A percentile compares a stretch with the other conserved stretches of the same genome.
These are phyloP conservation scores for Hydnomerulius pinastri DNA, from an alignment of 768 basidiomycete genomes.

Conservation along the genomic window DNA sequence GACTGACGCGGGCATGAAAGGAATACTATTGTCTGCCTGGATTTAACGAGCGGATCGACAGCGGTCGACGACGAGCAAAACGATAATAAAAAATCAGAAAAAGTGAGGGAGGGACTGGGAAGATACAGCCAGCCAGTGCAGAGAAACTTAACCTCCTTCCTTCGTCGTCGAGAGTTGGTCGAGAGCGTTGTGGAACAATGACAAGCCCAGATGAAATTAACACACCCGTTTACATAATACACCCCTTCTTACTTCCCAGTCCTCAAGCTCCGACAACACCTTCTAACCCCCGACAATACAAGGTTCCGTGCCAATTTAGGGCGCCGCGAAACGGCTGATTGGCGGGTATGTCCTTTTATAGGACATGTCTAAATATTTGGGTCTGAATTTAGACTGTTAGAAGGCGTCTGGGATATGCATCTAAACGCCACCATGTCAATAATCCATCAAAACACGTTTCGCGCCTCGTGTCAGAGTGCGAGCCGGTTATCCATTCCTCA, in stretches of 20 bases:
- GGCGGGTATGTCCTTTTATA: neutral
- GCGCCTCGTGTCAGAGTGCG: too few relatives aligned
- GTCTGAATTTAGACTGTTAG: too few relatives aligned
- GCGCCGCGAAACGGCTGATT: neutral
- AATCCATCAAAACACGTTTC: too few relatives aligned
- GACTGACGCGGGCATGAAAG: slow-evolving; percentile 45
- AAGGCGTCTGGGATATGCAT: neutral
- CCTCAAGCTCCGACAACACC: slow-evolving; percentile 19
- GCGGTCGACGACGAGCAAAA: slow-evolving; percentile 25
- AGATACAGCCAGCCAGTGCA: neutral
- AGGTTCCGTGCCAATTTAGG: neutral
- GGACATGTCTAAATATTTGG: neutral
- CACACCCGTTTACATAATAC: slow-evolving; percentile 20
- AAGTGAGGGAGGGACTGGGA: slow-evolving; percentile 12
- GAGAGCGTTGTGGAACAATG: slow-evolving; percentile 18
- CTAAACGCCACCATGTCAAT: neutral
- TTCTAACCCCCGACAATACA: slow-evolving; percentile 11
- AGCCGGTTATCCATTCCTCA: too few relatives aligned
- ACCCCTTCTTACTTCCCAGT: slow-evolving; percentile 15
- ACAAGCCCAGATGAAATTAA: neutral
- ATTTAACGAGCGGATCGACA: slow-evolving; percentile 53
- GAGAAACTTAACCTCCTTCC: too few relatives aligned
- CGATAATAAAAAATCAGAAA: slow-evolving; percentile 21
- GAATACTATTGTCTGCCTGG: neutral
- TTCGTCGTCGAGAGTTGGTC: slow-evolving; percentile 26